Evolutionary conservation across 2,329 filamentous ascomycete genomes (phyloP), one percentile per base, ranked within the genome.

Genomic region (Aspergillaceae sp.): DNA sequence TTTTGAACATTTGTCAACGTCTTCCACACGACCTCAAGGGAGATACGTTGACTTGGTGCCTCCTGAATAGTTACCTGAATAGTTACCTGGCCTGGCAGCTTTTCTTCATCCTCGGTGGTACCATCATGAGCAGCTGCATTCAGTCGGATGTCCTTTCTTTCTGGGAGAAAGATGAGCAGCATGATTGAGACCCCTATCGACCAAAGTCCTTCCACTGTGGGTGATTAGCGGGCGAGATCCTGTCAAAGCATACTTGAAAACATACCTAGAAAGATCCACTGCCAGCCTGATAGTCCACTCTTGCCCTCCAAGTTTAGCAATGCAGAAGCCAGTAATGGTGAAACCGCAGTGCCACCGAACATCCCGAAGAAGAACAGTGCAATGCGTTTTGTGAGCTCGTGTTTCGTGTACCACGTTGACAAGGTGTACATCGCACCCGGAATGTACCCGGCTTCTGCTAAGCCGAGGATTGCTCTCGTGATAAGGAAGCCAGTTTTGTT

Each of bases 361-460:
- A 77, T 76, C 7, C 74, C 74, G 38, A 77, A 74, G 55, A 77
- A 78, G 47, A 77, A 72, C 0, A 77, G 53, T 1, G 74, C 72
- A 5, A 76, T 67, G 10, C 74, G 62, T 44, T 69, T 70, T 0
- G 71, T 69, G 1, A 75, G 58, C 48, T 77, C 73, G 1, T 61
- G 53, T 35, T 66, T 67, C 0, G 65, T 70, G 46, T 77, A 78
- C 74, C 73, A 77, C 1, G 68, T 74, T 0, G 74, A 75, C 3
- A 77, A 57, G 0, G 73, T 76, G 47, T 74, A 77, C 7, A 77
- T 69, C 0, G 71, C 67, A 0, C 73, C 74, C 0, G 74, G 74
- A 19, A 76, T 77, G 45, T 75, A 78, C 1, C 75, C 75, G 0
- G 74, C 69, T 53, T 78, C 75, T 6, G 69, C 65, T 29, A 77